Conservation (phyloP, 2,329 filamentous ascomycete genomes). For the Fusarium decemcellulare region DNA sequence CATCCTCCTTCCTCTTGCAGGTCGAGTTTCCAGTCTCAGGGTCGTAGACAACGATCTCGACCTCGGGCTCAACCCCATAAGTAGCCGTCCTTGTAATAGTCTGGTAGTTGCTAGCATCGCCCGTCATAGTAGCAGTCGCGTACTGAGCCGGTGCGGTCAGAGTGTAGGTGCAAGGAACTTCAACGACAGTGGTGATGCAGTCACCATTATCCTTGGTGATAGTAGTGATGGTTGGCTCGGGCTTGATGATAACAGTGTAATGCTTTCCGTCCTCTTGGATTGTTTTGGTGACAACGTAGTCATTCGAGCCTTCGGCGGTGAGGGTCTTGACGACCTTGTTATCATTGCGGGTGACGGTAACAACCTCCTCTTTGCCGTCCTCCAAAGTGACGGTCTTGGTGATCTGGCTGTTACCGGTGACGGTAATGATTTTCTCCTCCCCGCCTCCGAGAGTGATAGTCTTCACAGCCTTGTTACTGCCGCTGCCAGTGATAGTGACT, state of each 20-base stretch:
- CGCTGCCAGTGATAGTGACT: slow-evolving; percentile 17
- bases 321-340: slow-evolving; percentile 34
- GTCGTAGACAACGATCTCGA: slow-evolving; percentile 52
- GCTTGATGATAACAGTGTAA: slow-evolving; percentile 40
- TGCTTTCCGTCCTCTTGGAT: slow-evolving; percentile 41
- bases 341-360: no score
- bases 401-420: slow-evolving; percentile 13
- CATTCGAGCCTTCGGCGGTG: slow-evolving; percentile 29
- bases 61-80: slow-evolving; percentile 41
- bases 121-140: slow-evolving; percentile 43
- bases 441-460: slow-evolving; percentile 32
- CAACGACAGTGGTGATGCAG: slow-evolving; percentile 34
- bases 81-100: slow-evolving; percentile 37
- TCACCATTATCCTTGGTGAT: slow-evolving; percentile 39
- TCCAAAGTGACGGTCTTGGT: slow-evolving; percentile 33
- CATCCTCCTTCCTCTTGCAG: slow-evolving; percentile 48
- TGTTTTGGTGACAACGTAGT: slow-evolving; percentile 40
- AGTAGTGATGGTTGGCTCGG: slow-evolving; percentile 31
- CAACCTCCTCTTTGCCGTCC: slow-evolving; percentile 17
- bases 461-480: slow-evolving; percentile 18
- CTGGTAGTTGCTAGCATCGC: slow-evolving; percentile 24
- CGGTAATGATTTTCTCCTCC: slow-evolving; percentile 26
- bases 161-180: slow-evolving; percentile 33
- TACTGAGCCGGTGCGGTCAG: slow-evolving; percentile 45
- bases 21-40: slow-evolving; percentile 48